These are phyloP conservation scores for Bryoglossum gracile DNA, from an alignment of 495 filamentous ascomycete species.

Conservation along the genomic window DNA sequence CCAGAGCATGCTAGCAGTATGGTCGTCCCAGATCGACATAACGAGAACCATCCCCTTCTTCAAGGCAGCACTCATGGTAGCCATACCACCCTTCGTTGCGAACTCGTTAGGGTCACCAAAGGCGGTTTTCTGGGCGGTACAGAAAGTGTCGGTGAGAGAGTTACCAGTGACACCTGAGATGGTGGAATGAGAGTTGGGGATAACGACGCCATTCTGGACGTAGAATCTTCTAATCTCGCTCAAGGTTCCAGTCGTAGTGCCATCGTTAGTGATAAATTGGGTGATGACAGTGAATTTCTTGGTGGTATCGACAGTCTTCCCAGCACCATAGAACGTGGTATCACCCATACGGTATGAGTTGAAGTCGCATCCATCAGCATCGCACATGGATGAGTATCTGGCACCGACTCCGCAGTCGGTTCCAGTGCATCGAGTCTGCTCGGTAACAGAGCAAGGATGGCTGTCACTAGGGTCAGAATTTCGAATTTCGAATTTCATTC, in stretches of 20 bases:
- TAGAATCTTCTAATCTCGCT: slow-evolving; percentile 57
- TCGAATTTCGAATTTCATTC: neutral
- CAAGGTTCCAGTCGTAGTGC: slow-evolving; percentile 47
- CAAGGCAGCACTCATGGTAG: slow-evolving; percentile 46
- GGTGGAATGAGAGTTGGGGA: slow-evolving; percentile 36
- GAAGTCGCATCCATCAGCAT: slow-evolving; percentile 70
- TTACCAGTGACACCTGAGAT: slow-evolving; percentile 47
- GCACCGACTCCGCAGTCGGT: slow-evolving; percentile 29
- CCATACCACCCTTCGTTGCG: slow-evolving; percentile 48
- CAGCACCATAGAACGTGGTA: slow-evolving; percentile 49
- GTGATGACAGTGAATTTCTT: slow-evolving; percentile 62
- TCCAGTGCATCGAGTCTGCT: slow-evolving; percentile 14
- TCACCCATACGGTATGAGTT: slow-evolving; percentile 60
- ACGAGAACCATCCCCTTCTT: slow-evolving; percentile 58
- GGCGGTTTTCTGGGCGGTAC: slow-evolving; percentile 49
- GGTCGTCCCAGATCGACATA: slow-evolving; percentile 66
- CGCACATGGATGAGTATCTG: slow-evolving; percentile 52
- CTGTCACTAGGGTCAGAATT: too few relatives aligned
- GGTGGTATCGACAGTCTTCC: slow-evolving; percentile 50
- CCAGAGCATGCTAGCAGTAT: slow-evolving; percentile 74
- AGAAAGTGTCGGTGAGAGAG: slow-evolving; percentile 52
- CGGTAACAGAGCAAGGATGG: slow-evolving; percentile 12
- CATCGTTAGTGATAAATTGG: slow-evolving; percentile 57
- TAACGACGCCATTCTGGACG: slow-evolving; percentile 31
- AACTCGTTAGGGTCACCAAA: slow-evolving; percentile 54